A percentile compares a stretch with the other conserved stretches of the same genome.
These are phyloP conservation scores for Fusarium sulawesiense DNA, from an alignment of 2,329 filamentous ascomycete genomes.

Conservation along the genomic window DNA sequence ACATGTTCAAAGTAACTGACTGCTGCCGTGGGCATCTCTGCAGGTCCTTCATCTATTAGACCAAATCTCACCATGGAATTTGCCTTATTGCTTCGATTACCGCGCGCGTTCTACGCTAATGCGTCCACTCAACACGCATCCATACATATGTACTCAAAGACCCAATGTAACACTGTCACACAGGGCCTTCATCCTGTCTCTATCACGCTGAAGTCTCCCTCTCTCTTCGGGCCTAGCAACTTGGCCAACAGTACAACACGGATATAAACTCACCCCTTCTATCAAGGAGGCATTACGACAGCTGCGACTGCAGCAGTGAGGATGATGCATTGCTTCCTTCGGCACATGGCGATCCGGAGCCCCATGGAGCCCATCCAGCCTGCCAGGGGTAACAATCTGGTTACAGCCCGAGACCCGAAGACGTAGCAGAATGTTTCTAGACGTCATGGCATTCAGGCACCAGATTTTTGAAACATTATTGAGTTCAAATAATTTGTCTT, in stretches of 20 bases:
- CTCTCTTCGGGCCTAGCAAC: constrained; percentile 12
- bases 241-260: background rate
- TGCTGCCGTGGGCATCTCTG: background rate
- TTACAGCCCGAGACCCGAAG: constrained; percentile 27
- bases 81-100: constrained; percentile 31
- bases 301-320: constrained; percentile 19
- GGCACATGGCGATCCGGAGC: constrained; percentile 40
- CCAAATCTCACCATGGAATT: constrained; percentile 23
- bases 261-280: constrained; percentile 24
- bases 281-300: constrained; percentile 13
- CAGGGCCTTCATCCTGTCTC: constrained; percentile 22
- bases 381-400: constrained; percentile 34
- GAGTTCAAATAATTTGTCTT: background rate
- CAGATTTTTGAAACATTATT: constrained; percentile 24
- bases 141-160: background rate
- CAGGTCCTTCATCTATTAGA: background rate
- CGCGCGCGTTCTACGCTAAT: constrained; percentile 41
- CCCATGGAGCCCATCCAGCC: constrained; percentile 26
- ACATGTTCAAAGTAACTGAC: background rate
- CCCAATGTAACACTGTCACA: constrained; percentile 1
- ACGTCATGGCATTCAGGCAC: constrained; percentile 35
- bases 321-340: constrained; percentile 34
- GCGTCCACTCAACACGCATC: constrained; percentile 44
- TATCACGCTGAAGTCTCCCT: background rate
- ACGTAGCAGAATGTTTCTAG: constrained; percentile 34